Conservation (phyloP, 345 rosid species). For the Toxicodendron radicans region DNA sequence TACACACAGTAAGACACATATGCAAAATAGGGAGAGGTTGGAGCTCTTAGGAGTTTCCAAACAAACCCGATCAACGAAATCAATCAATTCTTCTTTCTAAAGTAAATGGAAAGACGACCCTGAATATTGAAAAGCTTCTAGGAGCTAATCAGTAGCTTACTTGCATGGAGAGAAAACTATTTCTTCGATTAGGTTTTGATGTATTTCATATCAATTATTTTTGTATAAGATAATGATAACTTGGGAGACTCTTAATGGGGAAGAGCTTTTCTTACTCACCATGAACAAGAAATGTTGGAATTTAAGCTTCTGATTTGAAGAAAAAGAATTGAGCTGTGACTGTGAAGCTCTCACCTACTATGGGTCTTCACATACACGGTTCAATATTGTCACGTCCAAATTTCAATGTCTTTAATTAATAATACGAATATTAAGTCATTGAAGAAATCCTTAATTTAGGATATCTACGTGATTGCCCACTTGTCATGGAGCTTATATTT, state of each 20-base stretch:
- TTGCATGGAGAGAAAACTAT: conserved; percentile 42
- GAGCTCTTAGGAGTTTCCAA: background rate
- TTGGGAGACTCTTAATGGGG: conserved; percentile 19
- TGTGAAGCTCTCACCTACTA: conserved; percentile 83
- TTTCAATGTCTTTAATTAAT: conserved; percentile 33
- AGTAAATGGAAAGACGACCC: conserved; percentile 13
- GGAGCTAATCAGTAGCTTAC: conserved; percentile 41
- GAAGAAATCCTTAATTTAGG: conserved; percentile 53
- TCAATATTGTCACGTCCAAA: conserved; percentile 29
- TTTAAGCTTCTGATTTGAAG: conserved; percentile 27
- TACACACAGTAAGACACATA: background rate
- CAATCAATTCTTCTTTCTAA: background rate
- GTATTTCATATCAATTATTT: conserved; percentile 2
- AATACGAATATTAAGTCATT: conserved; percentile 37
- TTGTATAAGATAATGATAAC: conserved; percentile 14
- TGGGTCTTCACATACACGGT: conserved; percentile 69
- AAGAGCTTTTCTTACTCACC: conserved; percentile 39
- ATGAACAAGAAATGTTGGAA: conserved; percentile 44
- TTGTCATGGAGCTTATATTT: conserved; percentile 21
- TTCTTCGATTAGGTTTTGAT: conserved; percentile 30
- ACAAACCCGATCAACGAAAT: conserved; percentile 12
- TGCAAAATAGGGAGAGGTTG: no score
- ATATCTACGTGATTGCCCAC: conserved; percentile 26
- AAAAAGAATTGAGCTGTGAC: conserved; percentile 36
- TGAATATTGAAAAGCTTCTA: conserved; percentile 16